Base-by-base conservation (phyloP, 2,329 filamentous ascomycete species). In the Lachnellula suecica region DNA sequence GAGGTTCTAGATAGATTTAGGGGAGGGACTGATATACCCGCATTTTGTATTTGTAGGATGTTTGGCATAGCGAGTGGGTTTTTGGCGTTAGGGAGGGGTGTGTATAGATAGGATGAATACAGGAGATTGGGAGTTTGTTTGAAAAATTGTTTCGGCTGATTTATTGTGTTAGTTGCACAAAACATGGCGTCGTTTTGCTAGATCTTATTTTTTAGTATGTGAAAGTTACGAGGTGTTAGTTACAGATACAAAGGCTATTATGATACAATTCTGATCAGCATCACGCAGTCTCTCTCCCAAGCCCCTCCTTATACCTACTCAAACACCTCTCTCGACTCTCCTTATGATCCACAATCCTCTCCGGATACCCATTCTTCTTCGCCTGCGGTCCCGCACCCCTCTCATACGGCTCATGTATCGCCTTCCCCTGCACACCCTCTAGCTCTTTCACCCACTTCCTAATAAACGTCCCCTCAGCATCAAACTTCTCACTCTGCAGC, bases 401-500 rank as follows among this genome's bases (percentile, higher is more conserved):
- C 85, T 78, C 80, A 67, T 92, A 93, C 1, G 91, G 91, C 59
- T 92, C 90, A 67, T 96, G 91, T 4, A 96, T 82, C 8, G 84
- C 87, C 57, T 84, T 85, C 0, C 82, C 85, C 61, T 80, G 66
- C 2, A 93, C 70, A 0, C 70, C 78, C 23, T 71, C 76, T 54
- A 96, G 72, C 71, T 96, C 91, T 0, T 85, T 85, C 8, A 96
- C 76, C 91, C 91, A 96, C 53, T 82, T 83, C 34, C 88, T 79
- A 51, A 96, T 95, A 67, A 93, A 96, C 15, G 83, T 82, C 0
- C 91, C 92, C 0, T 87, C 75, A 0, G 79, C 74, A 66, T 96
- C 91, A 62, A 95, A 96, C 70, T 88, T 92, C 75, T 94, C 89
- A 61, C 87, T 90, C 73, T 96, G 91, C 17, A 89, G 72, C 41